phyloP scores from a whole-genome alignment of 2,329 filamentous ascomycete species.

The Endoconidiophora polonica region DNA sequence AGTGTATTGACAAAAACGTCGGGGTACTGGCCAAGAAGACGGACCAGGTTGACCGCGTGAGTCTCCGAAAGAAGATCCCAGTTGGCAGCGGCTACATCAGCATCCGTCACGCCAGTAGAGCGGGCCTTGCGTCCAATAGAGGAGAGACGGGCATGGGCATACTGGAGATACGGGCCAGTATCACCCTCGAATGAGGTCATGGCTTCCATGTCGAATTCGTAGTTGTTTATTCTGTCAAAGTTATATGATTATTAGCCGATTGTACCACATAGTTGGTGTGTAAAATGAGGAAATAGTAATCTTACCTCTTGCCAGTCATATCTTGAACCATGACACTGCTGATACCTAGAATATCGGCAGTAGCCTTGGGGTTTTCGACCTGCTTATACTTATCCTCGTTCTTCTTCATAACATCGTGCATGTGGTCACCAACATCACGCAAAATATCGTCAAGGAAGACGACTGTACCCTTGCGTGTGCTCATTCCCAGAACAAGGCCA shows the following conservation, averaged over 20 bases:
- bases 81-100: conserved; percentile 47
- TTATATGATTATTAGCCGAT: conserved; percentile 1
- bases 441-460: conserved; percentile 61
- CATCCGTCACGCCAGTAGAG: conserved; percentile 34
- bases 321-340: conserved; percentile 96
- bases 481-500: conserved; percentile 55
- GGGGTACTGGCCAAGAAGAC: conserved; percentile 68
- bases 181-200: conserved; percentile 78
- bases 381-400: conserved; percentile 84
- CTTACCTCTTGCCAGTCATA: conserved; percentile 67
- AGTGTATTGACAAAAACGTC: conserved; percentile 72
- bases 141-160: conserved; percentile 58
- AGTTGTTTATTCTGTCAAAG: conserved; percentile 39
- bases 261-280: conserved; percentile 5
- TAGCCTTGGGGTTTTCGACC: conserved; percentile 64
- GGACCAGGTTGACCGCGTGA: conserved; percentile 56
- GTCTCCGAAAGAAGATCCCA: conserved; percentile 51
- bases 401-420: conserved; percentile 93
- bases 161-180: conserved; percentile 73
- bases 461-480: conserved; percentile 54
- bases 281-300: neutral
- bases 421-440: conserved; percentile 71
- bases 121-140: conserved; percentile 43
- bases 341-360: conserved; percentile 80
- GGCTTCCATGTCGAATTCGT: conserved; percentile 59